A percentile compares a stretch with the other conserved stretches of the same genome.
Evolutionary conservation across 202 grass and related monocot species (phyloP).

Genomic region (Sporobolus alterniflorus): DNA sequence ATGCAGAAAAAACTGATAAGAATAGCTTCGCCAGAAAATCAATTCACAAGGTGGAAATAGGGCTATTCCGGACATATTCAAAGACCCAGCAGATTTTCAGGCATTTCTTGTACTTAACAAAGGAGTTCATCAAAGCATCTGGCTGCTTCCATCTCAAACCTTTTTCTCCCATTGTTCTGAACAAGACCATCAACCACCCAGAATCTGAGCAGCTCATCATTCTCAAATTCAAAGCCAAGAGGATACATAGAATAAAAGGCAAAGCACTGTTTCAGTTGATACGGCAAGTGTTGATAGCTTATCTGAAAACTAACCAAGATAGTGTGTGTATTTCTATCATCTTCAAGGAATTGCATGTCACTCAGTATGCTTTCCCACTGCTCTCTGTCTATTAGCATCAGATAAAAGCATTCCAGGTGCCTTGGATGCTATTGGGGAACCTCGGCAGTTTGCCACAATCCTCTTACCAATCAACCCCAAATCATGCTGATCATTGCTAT

Average conservation of each 20-base stretch:
- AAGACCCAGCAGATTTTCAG: no score
- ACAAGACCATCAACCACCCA: constrained; percentile 63
- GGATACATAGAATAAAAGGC: constrained; percentile 63
- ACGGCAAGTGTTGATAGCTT: constrained; percentile 69
- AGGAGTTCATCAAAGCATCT: constrained; percentile 58
- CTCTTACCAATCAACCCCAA: constrained; percentile 15
- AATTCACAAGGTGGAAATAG: no score
- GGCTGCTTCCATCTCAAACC: constrained; percentile 31
- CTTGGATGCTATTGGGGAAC: constrained; percentile 61
- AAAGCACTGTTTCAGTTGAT: constrained; percentile 62
- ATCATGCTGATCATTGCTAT: not conserved
- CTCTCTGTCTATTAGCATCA: constrained; percentile 28
- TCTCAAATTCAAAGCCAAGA: constrained; percentile 52
- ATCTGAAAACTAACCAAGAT: constrained; percentile 53
- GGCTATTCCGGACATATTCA: no score
- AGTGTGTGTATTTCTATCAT: constrained; percentile 18
- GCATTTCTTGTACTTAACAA: no score
- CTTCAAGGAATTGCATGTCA: constrained; percentile 54
- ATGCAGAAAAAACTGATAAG: no score
- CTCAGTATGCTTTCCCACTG: constrained; percentile 49
- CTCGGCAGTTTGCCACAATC: constrained; percentile 48
- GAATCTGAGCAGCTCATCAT: constrained; percentile 52
- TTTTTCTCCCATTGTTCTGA: constrained; percentile 1
- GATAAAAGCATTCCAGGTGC: constrained; percentile 54
- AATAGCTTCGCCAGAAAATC: no score